Percentiles rank a stretch among this genome's conserved stretches.
phyloP scores from a whole-genome alignment of 805 yeast species.

The Jamesozyma rosinii region DNA sequence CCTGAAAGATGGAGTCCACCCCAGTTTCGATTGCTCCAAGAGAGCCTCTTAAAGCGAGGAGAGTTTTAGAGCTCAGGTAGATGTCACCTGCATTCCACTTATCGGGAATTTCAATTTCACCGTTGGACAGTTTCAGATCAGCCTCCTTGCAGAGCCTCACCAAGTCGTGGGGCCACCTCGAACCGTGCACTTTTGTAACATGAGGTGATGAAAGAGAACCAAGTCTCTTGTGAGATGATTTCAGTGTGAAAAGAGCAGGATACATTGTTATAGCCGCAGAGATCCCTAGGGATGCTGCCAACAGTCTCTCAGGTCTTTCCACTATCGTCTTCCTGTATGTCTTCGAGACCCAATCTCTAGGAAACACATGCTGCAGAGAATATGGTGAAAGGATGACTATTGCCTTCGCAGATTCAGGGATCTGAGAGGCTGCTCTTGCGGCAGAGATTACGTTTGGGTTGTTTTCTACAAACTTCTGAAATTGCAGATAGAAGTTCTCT shows the following conservation, averaged over 20 bases:
- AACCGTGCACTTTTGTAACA: slow-evolving; percentile 63
- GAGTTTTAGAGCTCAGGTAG: slow-evolving; percentile 55
- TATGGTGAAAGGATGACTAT: slow-evolving; percentile 59
- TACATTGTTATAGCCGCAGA: slow-evolving; percentile 63
- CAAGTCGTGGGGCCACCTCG: slow-evolving; percentile 57
- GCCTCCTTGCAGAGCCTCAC: slow-evolving; percentile 51
- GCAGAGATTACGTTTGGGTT: slow-evolving; percentile 32
- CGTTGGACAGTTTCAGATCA: slow-evolving; percentile 41
- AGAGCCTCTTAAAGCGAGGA: slow-evolving; percentile 66
- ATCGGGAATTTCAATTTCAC: slow-evolving; percentile 65
- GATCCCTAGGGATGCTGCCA: slow-evolving; percentile 71
- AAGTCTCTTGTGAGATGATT: slow-evolving; percentile 33
- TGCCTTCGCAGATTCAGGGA: slow-evolving; percentile 39
- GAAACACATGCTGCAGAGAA: slow-evolving; percentile 62
- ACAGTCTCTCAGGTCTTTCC: slow-evolving; percentile 71
- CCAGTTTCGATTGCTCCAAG: slow-evolving; percentile 69
- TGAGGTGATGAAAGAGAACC: slow-evolving; percentile 48
- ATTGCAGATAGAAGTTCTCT: slow-evolving; percentile 35
- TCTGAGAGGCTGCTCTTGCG: slow-evolving; percentile 28
- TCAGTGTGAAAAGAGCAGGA: slow-evolving; percentile 48
- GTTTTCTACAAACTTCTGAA: slow-evolving; percentile 35
- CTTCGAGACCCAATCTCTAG: slow-evolving; percentile 69
- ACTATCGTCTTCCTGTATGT: slow-evolving; percentile 59
- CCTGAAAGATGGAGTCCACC: slow-evolving; percentile 43
- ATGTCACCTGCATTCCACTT: slow-evolving; percentile 81